Evolutionary conservation across 164 flowering plant genomes (phyloP), one percentile per base, ranked within the genome.

Genomic region (Pachysandra terminalis): DNA sequence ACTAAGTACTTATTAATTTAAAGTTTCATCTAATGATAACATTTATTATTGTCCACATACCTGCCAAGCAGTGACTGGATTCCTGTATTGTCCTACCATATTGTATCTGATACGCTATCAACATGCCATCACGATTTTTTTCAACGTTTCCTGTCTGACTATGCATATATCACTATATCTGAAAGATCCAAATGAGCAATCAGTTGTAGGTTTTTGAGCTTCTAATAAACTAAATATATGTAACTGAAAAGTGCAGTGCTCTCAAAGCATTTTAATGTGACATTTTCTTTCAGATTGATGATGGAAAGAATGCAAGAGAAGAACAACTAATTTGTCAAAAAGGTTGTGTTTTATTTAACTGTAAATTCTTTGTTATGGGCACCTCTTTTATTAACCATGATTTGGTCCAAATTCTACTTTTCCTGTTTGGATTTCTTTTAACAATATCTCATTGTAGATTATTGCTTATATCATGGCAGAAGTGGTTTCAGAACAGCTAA

Each of bases 211-310:
- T 32, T 32, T 32, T 32, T 32, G 7, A 32, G 3, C 37, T 32
- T 32, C 37, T 32, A 7, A 32, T 32, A 32, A 32, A 32, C 28
- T 1, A n/a, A 22, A 25, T 23, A 10, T 45, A 24, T 5, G 26
- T 26, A 1, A 24, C 0, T 26, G 37, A 0, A 58, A 16, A 26
- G 6, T 58, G 19, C 37, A 57, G 16, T 10, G 27, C 37, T 56
- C 12, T 54, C 28, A 17, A 22, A 56, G 61, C 17, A 40, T 40
- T 9, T 9, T 55, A 52, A 49, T 59, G 13, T 12, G 0, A 49
- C 14, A 8, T 76, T 58, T 72, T 40, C 54, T 74, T 76, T 23
- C 78, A 82, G 87, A 70, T 63, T 54, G 73, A 77, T 63, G 79
- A 72, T 69, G 70, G 56, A 48, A 73, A 71, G 69, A 58, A 48